Base-by-base conservation (phyloP, 2,329 filamentous ascomycete species). In the Calonectria henricotiae region DNA sequence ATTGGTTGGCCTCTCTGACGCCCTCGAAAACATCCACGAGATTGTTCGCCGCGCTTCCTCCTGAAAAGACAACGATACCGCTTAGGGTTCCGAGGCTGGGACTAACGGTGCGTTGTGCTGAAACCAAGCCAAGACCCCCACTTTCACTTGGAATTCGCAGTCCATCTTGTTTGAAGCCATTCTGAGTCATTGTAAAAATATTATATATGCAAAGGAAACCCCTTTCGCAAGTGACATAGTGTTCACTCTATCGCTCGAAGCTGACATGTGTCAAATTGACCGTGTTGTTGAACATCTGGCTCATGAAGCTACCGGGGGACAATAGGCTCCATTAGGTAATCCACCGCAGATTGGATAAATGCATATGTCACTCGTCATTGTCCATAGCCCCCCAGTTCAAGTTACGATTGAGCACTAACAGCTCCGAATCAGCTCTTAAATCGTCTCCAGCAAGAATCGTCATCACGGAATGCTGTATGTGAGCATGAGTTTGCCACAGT, bases 31-130 rank as follows among this genome's bases (percentile, higher is more conserved):
- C 93, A 80, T 98, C 96, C 46, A 98, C 96, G 5, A 98, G 89
- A 78, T 89, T 97, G 80, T 98, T 98, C 6, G 96, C 95, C n/a
- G 95, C 96, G 75, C 94, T 98, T 64, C 95, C 95, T 44, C 95
- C 95, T 0, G 95, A 97, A 82, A 98, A 96, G 62, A 98, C 92
- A 25, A 95, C 94, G 68, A 97, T 91, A 69, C 80, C 82, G 41
- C 70, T 73, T 7, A 72, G 74, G 30, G 64, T 47, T 32, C 68
- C 63, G 4, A 74, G 63, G 62, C 41, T 67, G 46, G 76, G 77
- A 27, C 73, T 77, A 13, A 73, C 62, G 30, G 76, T 49, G 58
- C 74, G 74, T 12, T 68, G 65, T 62, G 72, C 64, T 17, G 71
- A 72, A 25, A 66, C 51, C n/a, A 65, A 30, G 58, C 72, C 73